Percentiles rank a stretch among this genome's conserved stretches.
Conservation (phyloP, 768 basidiomycete species). For the Lactarius hengduanensis region DNA sequence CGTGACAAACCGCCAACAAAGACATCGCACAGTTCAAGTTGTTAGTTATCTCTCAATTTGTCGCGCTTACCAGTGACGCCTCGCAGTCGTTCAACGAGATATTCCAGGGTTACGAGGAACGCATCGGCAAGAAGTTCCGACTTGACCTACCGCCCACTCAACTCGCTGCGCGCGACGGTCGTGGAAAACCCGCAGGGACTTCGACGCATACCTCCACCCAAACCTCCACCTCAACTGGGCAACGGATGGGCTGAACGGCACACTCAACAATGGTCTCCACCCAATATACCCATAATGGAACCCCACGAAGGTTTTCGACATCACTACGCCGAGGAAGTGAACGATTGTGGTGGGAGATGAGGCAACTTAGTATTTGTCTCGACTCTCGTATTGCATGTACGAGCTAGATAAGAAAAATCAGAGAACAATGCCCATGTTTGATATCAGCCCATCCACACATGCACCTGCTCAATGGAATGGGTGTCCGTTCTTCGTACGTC, state of each 20-base stretch:
- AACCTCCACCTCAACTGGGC: conserved; percentile 10
- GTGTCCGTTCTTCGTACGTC: no score
- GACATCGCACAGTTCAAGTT: neutral
- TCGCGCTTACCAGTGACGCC: neutral
- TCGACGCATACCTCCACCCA: conserved; percentile 5
- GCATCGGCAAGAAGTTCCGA: conserved; percentile 24
- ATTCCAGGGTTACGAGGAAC: conserved; percentile 23
- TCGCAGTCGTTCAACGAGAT: conserved; percentile 28
- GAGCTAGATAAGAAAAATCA: neutral
- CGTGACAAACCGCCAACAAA: no score
- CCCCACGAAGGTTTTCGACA: conserved; percentile 27
- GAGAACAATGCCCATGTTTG: neutral
- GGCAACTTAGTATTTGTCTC: no score
- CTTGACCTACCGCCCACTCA: conserved; percentile 17
- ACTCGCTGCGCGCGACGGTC: conserved; percentile 19
- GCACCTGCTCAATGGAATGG: no score
- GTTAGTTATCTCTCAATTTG: neutral
- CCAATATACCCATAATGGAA: conserved; percentile 22
- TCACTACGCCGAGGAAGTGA: conserved; percentile 10
- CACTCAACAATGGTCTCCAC: conserved; percentile 20
- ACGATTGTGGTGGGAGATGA: neutral
- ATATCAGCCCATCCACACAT: neutral
- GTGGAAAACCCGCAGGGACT: conserved; percentile 23
- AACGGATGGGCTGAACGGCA: conserved; percentile 16
- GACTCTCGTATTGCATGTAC: neutral